Base-by-base conservation (phyloP, 495 filamentous ascomycete genomes). In the Penicillium ochrochloron region DNA sequence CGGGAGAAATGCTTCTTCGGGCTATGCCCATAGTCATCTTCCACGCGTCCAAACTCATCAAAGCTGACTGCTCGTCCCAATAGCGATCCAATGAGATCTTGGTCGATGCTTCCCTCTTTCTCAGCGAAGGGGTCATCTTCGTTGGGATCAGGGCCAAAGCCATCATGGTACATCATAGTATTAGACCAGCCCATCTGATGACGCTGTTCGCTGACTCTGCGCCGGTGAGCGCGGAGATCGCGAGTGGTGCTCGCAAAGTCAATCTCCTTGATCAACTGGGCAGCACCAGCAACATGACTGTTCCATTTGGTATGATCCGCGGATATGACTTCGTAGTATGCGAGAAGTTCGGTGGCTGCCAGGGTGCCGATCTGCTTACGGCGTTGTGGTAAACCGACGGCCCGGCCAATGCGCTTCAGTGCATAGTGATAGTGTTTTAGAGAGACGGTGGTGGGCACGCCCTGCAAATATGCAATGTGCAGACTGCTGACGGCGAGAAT, bases 271-370 rank as follows among this genome's bases (percentile, higher is more conserved):
- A 98, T 77, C 23, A 99, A 82, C 59, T 94, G 89, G 51, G 89
- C 88, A 14, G 94, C 90, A 11, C 95, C 95, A 41, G 89, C 85
- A 63, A 98, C 82, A 72, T 99, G 95, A 59, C 87, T 94, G 67
- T 91, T 93, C 95, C 95, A 99, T 75, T 97, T 97, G 56, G 90
- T 86, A 70, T 97, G 95, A 67, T 99, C 95, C 17, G 93, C 95
- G 50, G 90, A 90, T 85, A 94, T 93, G 23, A 97, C 92, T 73
- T 98, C 95, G 70, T 97, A 99, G 70, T 91, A 99, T 1, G 89
- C 92, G 25, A 99, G 84, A 19, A 97, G 78, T n/a, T 97, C 78
- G 1, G 92, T 91, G 17, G 95, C 93, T 14, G 94, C 93, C 17
- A 99, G 80, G 0, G 94, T 97, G 0, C 91, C 88, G 12, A 92